Conservation (phyloP, 129 eudicot species). For the Lonicera japonica region DNA sequence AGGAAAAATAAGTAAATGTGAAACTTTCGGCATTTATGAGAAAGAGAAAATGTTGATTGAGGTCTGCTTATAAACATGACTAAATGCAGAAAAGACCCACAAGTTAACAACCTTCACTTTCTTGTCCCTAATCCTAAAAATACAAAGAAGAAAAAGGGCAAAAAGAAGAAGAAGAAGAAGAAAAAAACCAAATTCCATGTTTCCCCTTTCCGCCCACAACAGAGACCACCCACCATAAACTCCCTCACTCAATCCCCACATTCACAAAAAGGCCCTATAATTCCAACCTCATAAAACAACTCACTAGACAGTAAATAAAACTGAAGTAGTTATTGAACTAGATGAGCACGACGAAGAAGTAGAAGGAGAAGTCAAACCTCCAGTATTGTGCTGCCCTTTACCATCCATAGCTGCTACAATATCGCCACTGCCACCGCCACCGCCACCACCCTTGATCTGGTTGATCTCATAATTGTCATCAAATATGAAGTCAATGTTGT, state of each 20-base stretch:
- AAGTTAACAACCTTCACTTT: neutral
- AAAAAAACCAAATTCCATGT: too few relatives aligned
- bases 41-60: slow-evolving; percentile 9
- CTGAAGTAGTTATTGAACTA: slow-evolving; percentile 30
- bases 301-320: slow-evolving; percentile 17
- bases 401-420: slow-evolving; percentile 3
- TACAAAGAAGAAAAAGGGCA: too few relatives aligned
- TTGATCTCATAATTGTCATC: slow-evolving; percentile 13
- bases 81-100: neutral
- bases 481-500: slow-evolving; percentile 43
- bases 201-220: too few relatives aligned
- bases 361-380: slow-evolving; percentile 24
- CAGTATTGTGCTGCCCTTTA: slow-evolving; percentile 4
- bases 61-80: neutral
- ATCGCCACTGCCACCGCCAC: neutral
- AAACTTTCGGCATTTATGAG: too few relatives aligned
- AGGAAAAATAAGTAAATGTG: too few relatives aligned
- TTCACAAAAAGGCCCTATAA: neutral
- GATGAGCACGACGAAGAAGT: slow-evolving; percentile 28
- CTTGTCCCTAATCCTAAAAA: neutral
- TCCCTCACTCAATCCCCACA: neutral
- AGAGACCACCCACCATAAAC: neutral
- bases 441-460: too few relatives aligned
- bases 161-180: too few relatives aligned
- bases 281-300: slow-evolving; percentile 14